A percentile compares a stretch with the other conserved stretches of the same genome.
Conservation (phyloP, 2,329 filamentous ascomycete species). For the Diaporthe caulivora region DNA sequence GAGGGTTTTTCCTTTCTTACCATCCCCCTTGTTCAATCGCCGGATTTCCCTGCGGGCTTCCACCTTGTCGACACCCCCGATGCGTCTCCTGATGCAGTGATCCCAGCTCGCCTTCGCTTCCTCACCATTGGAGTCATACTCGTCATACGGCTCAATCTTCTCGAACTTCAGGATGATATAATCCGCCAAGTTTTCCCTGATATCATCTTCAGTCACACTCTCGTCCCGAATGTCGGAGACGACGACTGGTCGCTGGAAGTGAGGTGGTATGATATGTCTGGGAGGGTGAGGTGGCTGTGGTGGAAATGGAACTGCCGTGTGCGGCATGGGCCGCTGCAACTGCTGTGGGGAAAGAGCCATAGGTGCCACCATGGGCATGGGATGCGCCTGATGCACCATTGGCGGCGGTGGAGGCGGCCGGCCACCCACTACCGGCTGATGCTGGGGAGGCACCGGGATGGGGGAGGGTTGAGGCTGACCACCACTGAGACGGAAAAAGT, state of each 20-base stretch:
- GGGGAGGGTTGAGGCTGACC: constrained; percentile 16
- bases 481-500: background rate
- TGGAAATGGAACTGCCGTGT: background rate
- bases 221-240: constrained; percentile 54
- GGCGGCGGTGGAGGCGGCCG: constrained; percentile 16
- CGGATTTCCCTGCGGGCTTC: constrained; percentile 53
- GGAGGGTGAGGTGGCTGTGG: constrained; percentile 31
- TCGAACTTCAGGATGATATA: constrained; percentile 58
- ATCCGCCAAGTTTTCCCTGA: constrained; percentile 54
- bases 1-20: constrained; percentile 53
- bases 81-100: constrained; percentile 48
- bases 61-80: constrained; percentile 53
- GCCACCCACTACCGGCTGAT: constrained; percentile 6
- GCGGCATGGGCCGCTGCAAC: constrained; percentile 26
- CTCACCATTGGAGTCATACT: constrained; percentile 53
- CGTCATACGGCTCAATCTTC: constrained; percentile 50
- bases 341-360: constrained; percentile 19
- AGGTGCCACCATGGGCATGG: constrained; percentile 6
- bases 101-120: constrained; percentile 55
- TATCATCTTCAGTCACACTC: constrained; percentile 53
- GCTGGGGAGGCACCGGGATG: constrained; percentile 10
- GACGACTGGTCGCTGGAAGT: constrained; percentile 40
- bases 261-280: constrained; percentile 31
- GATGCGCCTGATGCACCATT: constrained; percentile 17
- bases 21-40: constrained; percentile 51